phyloP scores from a whole-genome alignment of 176 grass and related monocot genomes.

The Chrysopogon serrulatus region DNA sequence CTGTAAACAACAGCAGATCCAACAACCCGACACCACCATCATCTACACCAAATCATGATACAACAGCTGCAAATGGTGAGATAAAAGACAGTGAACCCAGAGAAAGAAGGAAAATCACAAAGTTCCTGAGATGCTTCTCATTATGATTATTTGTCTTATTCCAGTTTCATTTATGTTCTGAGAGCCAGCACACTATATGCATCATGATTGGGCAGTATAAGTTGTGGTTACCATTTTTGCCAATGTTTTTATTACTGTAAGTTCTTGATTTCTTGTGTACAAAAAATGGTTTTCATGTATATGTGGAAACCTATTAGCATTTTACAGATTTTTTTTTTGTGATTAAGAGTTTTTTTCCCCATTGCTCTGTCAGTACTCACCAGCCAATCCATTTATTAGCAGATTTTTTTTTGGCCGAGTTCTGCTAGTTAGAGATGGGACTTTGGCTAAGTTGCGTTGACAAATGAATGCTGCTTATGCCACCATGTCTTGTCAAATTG shows the following conservation, averaged over 20 bases:
- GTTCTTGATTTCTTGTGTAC: slow-evolving; percentile 14
- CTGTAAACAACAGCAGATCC: slow-evolving; percentile 30
- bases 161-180: neutral
- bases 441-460: neutral
- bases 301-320: neutral
- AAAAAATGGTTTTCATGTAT: neutral
- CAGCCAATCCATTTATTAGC: neutral
- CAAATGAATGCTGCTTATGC: neutral
- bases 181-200: neutral
- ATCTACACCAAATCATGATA: slow-evolving; percentile 23
- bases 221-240: neutral
- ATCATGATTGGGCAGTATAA: neutral
- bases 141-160: slow-evolving; percentile 3
- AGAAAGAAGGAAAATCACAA: slow-evolving; percentile 41
- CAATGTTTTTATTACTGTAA: neutral
- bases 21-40: slow-evolving; percentile 23
- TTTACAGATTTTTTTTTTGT: neutral
- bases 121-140: slow-evolving; percentile 49
- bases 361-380: neutral
- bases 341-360: neutral
- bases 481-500: neutral
- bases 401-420: neutral
- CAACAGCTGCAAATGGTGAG: neutral
- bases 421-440: neutral
- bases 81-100: slow-evolving; percentile 14